Percentiles rank a stretch among this genome's conserved stretches.
These are phyloP conservation scores for Marchantia paleacea DNA, from an alignment of 225 moss, liverwort and hornwort genomes.

Conservation along the genomic window DNA sequence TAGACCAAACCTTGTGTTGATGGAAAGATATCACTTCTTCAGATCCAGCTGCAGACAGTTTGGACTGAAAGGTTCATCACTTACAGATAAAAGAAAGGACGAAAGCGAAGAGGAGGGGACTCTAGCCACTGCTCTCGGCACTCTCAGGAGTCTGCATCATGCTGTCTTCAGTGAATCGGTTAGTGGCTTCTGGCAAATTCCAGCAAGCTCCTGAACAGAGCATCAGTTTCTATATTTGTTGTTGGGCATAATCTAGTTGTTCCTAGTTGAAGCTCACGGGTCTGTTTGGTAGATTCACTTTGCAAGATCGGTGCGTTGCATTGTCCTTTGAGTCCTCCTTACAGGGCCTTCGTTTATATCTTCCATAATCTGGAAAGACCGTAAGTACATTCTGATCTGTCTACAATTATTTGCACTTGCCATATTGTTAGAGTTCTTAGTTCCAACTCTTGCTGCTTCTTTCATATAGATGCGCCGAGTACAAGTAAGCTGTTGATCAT, in stretches of 20 bases:
- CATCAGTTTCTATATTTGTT: not conserved
- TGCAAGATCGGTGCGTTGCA: not conserved
- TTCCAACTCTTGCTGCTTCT: not conserved
- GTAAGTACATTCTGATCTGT: not conserved
- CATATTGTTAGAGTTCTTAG: too few relatives aligned
- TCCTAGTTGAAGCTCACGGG: conserved; percentile 6
- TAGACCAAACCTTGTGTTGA: conserved; percentile 78
- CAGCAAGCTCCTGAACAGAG: not conserved
- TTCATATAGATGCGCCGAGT: not conserved
- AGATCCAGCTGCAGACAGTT: conserved; percentile 84
- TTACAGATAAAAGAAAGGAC: conserved; percentile 68
- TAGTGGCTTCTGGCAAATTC: conserved; percentile 38
- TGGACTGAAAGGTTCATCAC: conserved; percentile 61
- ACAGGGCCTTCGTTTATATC: not conserved
- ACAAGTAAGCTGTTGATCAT: not conserved
- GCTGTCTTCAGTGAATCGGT: conserved; percentile 51
- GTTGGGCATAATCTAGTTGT: not conserved
- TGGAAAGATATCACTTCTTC: conserved; percentile 99
- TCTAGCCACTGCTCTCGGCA: conserved; percentile 68
- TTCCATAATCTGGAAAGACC: not conserved
- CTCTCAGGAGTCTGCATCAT: conserved; percentile 62
- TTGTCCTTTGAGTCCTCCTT: not conserved
- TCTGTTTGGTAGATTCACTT: not conserved
- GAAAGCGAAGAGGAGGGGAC: conserved; percentile 84
- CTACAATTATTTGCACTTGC: too few relatives aligned